A percentile compares a stretch with the other conserved stretches of the same genome.
Conservation (phyloP, 345 rosid species). For the Trapa incisa region DNA sequence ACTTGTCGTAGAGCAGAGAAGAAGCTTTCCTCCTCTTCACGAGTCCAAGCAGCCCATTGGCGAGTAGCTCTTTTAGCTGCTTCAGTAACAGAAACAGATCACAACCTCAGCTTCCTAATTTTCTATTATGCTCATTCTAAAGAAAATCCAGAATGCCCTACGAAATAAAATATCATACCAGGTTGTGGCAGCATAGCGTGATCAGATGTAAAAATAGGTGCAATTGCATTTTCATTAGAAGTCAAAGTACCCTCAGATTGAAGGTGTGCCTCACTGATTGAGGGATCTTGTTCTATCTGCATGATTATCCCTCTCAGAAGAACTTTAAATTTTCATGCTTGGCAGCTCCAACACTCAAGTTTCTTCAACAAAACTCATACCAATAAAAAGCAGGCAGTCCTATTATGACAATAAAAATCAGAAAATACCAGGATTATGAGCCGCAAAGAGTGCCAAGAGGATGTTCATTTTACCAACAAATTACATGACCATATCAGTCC, state of each 20-base stretch:
- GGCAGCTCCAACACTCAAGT: not conserved
- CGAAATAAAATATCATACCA: constrained; percentile 35
- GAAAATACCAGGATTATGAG: too few relatives aligned
- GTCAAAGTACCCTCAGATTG: constrained; percentile 2
- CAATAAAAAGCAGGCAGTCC: not conserved
- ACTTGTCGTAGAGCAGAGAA: constrained; percentile 98
- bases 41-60: constrained; percentile 99
- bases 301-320: constrained; percentile 24
- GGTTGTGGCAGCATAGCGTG: constrained; percentile 31
- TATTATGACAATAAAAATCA: too few relatives aligned
- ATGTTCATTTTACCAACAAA: too few relatives aligned
- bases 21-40: constrained; percentile 95
- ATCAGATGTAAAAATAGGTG: constrained; percentile 26
- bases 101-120: constrained; percentile 5
- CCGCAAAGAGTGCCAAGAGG: too few relatives aligned
- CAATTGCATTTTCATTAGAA: constrained; percentile 31
- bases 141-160: not conserved
- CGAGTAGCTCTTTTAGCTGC: constrained; percentile 79
- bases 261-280: too few relatives aligned
- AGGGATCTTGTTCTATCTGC: constrained; percentile 25
- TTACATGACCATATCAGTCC: too few relatives aligned
- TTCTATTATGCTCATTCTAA: not conserved
- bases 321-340: constrained; percentile 2
- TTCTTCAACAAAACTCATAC: not conserved
- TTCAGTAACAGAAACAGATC: constrained; percentile 2